Evolutionary conservation across 106 monocot genomes (phyloP).

Genomic region (Hemerocallis citrina): DNA sequence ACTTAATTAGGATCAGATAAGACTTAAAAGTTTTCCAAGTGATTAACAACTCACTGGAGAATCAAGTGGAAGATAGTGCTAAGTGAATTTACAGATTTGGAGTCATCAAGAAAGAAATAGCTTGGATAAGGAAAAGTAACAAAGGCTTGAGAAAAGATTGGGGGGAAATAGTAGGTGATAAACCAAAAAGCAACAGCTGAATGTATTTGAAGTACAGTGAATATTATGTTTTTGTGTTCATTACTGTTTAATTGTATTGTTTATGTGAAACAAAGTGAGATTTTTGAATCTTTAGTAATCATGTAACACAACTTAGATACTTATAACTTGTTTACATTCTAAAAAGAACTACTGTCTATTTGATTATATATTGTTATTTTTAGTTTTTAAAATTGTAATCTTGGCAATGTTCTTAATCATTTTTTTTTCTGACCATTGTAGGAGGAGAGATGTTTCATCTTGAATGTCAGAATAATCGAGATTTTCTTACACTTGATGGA

Average conservation of each 20-base stretch:
- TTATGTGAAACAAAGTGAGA: neutral
- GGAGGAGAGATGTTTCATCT: conserved; percentile 33
- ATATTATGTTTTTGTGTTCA: neutral
- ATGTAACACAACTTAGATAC: neutral
- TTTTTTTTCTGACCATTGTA: conserved; percentile 9
- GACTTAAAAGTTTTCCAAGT: too few species aligned
- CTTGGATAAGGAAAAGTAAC: neutral
- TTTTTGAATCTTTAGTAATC: neutral
- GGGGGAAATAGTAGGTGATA: too few species aligned
- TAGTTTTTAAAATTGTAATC: neutral
- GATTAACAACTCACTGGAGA: too few species aligned
- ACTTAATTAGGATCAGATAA: too few species aligned
- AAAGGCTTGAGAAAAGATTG: too few species aligned
- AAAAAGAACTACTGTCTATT: too few species aligned
- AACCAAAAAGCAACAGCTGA: too few species aligned
- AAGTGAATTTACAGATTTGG: too few species aligned
- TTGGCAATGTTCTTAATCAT: neutral
- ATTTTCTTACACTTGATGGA: conserved; percentile 40
- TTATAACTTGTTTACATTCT: neutral
- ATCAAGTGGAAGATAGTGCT: too few species aligned
- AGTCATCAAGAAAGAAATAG: too few species aligned
- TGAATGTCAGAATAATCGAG: conserved; percentile 50
- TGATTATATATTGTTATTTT: too few species aligned
- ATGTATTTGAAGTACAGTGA: too few species aligned
- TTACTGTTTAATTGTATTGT: neutral